Evolutionary conservation across 768 basidiomycete species (phyloP), one percentile per base, ranked within the genome.

Genomic region (Tylopilus intermedius): DNA sequence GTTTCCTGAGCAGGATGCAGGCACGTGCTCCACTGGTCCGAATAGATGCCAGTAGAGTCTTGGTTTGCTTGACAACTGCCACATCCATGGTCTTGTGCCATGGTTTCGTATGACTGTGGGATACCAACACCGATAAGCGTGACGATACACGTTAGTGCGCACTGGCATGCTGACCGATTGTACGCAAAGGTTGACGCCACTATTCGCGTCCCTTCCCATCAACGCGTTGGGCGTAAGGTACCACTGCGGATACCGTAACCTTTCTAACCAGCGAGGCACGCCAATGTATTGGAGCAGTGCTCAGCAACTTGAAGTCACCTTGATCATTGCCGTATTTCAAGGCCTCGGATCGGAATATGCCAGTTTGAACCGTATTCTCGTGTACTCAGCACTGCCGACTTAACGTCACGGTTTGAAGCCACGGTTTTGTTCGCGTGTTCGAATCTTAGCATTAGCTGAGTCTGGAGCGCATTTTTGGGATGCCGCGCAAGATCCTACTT

Each of bases 131-230:
- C 22, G 18, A 49, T 49, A 18, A 57, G 41, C 32, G 26, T 41
- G 8, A n/a, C 5, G 21, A 37, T 18, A 10, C 21, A 32, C n/a
- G 18, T 18, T 33, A 8, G 18, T 18, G 38, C 5, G 15, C 18
- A 18, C 18, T 18, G 18, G 18, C 18, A 24, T n/a, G 47, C 59
- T 42, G 33, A 79, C 82, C 79, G 74, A 54, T 84, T 78, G 54
- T 82, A 82, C 2, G 72, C 79, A 21, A 76, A 74, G 35, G n/a
- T 38, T 38, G n/a, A 38, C n/a, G 38, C n/a, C 38, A 38, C n/a
- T 9, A 37, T 15, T 37, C 35, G 35, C 35, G 15, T 15, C 35
- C 7, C 9, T 37, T 15, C 35, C 35, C 35, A 37, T 13, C 15
- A 14, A 37, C 35, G 14, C 14, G 35, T 5, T 37, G 35, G 35